Evolutionary conservation across 2,329 filamentous ascomycete species (phyloP).

Genomic region (Dendryphion nanum): DNA sequence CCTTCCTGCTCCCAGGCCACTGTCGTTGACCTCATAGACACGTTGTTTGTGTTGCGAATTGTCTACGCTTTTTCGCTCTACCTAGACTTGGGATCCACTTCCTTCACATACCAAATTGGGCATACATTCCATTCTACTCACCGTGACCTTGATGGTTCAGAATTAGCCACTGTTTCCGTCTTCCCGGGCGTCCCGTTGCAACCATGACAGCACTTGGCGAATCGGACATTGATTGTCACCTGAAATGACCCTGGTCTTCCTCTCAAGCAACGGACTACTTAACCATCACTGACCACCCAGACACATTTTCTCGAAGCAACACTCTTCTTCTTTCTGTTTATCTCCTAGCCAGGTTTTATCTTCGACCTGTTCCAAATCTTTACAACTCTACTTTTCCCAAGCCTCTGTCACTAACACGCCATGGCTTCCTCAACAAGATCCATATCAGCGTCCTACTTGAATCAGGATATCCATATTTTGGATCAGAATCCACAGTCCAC

Average conservation of each 20-base stretch:
- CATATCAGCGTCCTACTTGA: too few species aligned
- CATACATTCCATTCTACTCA: constrained; percentile 23
- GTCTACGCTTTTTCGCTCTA: constrained; percentile 9
- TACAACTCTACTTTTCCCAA: too few species aligned
- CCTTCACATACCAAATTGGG: not conserved
- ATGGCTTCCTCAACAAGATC: too few species aligned
- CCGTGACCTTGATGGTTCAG: constrained; percentile 1
- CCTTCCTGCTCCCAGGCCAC: constrained; percentile 10
- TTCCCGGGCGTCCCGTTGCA: constrained; percentile 36
- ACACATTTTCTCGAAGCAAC: constrained; percentile 13
- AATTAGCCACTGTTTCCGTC: constrained; percentile 28
- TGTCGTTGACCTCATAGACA: too few species aligned
- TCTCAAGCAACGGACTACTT: constrained; percentile 6
- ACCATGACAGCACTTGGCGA: constrained; percentile 30
- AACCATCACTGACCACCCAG: not conserved
- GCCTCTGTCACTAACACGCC: too few species aligned
- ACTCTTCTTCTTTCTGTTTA: constrained; percentile 5
- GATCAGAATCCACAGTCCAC: too few species aligned
- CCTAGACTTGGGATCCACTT: constrained; percentile 10
- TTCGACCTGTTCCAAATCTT: too few species aligned
- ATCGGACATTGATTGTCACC: constrained; percentile 23
- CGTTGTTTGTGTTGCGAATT: constrained; percentile 17
- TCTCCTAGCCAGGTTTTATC: too few species aligned
- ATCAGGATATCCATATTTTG: too few species aligned
- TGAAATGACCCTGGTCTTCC: constrained; percentile 18